Evolutionary conservation across 202 grass and related monocot genomes (phyloP).

Genomic region (Eragrostis tef): DNA sequence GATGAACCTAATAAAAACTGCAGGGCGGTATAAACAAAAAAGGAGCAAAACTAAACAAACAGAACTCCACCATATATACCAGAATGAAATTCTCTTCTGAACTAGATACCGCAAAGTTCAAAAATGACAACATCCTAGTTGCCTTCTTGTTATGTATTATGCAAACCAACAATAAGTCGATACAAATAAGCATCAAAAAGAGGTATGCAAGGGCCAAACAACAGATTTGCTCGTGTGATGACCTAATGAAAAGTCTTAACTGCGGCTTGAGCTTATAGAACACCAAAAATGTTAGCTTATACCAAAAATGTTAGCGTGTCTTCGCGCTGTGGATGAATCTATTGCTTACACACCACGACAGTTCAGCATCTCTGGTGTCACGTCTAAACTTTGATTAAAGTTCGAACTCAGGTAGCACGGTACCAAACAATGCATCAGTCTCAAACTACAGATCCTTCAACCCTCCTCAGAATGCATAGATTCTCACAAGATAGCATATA

Average conservation of each 20-base stretch:
- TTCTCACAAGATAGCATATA: neutral
- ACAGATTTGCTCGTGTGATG: neutral
- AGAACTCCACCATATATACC: conserved; percentile 1
- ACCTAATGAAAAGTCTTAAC: conserved; percentile 15
- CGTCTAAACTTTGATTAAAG: conserved; percentile 24
- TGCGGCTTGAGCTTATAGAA: conserved; percentile 14
- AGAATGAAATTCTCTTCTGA: conserved; percentile 13
- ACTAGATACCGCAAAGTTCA: conserved; percentile 17
- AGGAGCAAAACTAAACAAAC: conserved; percentile 6
- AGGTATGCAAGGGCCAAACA: neutral
- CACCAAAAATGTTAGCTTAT: conserved; percentile 1
- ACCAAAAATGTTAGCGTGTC: conserved; percentile 20
- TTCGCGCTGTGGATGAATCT: neutral
- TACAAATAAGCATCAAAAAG: neutral
- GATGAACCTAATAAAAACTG: conserved; percentile 31
- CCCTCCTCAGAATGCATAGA: neutral
- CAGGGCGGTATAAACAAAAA: conserved; percentile 34
- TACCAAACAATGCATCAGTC: neutral
- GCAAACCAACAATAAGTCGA: neutral
- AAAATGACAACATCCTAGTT: conserved; percentile 7
- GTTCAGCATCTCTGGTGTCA: neutral
- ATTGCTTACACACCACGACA: neutral
- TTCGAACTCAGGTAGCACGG: conserved; percentile 21
- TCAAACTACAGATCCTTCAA: conserved; percentile 16
- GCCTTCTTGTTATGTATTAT: neutral